Evolutionary conservation across 2,329 filamentous ascomycete genomes (phyloP), one percentile per base, ranked within the genome.

Genomic region (Tolypocladium tropicale): DNA sequence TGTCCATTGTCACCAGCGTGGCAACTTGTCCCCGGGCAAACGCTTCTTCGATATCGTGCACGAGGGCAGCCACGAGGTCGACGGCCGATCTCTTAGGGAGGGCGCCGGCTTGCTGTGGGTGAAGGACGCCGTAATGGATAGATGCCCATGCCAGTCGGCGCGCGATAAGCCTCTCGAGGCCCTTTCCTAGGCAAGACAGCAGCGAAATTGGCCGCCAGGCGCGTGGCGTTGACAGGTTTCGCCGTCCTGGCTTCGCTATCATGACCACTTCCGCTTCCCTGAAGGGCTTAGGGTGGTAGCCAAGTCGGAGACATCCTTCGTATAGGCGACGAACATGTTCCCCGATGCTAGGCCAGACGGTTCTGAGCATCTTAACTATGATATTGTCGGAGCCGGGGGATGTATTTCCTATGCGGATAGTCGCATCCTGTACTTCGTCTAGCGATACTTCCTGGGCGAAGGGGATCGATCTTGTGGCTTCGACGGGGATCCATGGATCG

Each of bases 151-250:
- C 59, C 11, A 66, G 54, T 36, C 60, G 54, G 51, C 57, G 57
- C 46, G 61, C 61, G 12, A 67, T 56, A 5, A 68, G 51, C 18
- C 61, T 56, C 55, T 68, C 62, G 10, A 67, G 59, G 1, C 65
- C 59, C 55, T 68, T 68, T n/a, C 63, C 58, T 2, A 68, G 59
- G 34, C 51, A 64, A 4, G 59, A 64, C 6, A 66, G 61, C 16
- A 68, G 60, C 50, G 62, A 64, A 39, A 67, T 67, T 4, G 58
- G 62, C 14, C 61, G 57, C 58, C 56, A 68, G 28, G 60, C 60
- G n/a, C 57, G 49, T 6, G 59, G 59, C 2, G 37, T 53, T 7
- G 54, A 59, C 11, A 60, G 57, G 54, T 66, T 55, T 53, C 61
- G 56, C 18, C 60, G 61, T 16, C 60, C 56, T 1, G 57, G 61